Base-by-base conservation (phyloP, 2,329 filamentous ascomycete genomes). In the Iodosphaeria phyllophila region DNA sequence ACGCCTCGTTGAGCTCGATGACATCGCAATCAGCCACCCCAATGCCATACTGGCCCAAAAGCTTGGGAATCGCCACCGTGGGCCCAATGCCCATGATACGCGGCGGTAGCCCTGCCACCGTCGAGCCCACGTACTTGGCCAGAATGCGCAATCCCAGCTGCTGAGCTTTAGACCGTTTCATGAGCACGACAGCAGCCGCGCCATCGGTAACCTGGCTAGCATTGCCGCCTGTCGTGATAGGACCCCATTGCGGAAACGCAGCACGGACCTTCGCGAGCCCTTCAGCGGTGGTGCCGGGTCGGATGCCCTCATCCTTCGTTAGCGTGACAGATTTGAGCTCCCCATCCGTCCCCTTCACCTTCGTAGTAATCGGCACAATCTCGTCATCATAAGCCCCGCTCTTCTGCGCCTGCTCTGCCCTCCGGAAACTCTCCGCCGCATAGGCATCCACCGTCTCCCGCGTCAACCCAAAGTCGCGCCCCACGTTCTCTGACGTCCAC, bases 1-100 rank as follows among this genome's bases (percentile, higher is more conserved):
- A 98, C 2, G 89, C 89, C 64, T 98, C 89, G 58, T 98, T 98
- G 45, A 98, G 55, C 64, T 95, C 89, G 38, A 86, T 62, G 18
- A 95, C 64, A 44, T 98, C 89, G 32, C 89, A 67, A 40, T 95
- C 89, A 30, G 74, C 66, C 27, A 92, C 58, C 13, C 63, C 67
- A 32, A 98, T 53, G 51, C 75, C 71, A 63, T 75, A 72, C 56
- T 89, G 74, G 43, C 54, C 53, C 22, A 98, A 66, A 16, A 98
- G 70, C 67, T 98, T 98, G 34, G 71, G 71, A 34, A 76, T 74
- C 30, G 68, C 71, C 18, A 75, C 51, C 21, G 71, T 71, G 18
- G 79, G 79, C 28, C 79, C 79, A 37, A 95, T 92, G 35, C 86
- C 89, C 89, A 98, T 98, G 55, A 98, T 83, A 35, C 89, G 68